Percentiles rank a stretch among this genome's conserved stretches.
phyloP scores from a whole-genome alignment of 176 grass and related monocot species.

The Stipa capillata region DNA sequence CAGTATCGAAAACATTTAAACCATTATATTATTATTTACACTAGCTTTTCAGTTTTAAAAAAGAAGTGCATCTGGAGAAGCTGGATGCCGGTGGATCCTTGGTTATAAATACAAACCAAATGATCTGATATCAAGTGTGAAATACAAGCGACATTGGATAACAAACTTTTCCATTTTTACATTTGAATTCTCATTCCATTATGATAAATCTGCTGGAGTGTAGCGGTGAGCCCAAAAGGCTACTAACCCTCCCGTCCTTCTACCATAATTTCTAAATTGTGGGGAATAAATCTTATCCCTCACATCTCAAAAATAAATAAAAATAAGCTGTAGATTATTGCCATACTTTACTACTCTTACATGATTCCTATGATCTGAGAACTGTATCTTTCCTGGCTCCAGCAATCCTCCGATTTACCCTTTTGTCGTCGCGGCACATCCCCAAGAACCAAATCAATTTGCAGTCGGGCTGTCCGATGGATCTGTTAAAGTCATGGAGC shows the following conservation, averaged over 20 bases:
- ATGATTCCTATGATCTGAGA: constrained; percentile 8
- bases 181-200: background rate
- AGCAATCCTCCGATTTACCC: constrained; percentile 63
- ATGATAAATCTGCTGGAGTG: too few species aligned
- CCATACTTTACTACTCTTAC: background rate
- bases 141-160: background rate
- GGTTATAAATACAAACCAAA: background rate
- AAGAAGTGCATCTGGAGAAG: too few species aligned
- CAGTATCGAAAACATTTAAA: background rate
- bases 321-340: background rate
- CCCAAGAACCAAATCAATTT: constrained; percentile 86
- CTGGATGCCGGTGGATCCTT: too few species aligned
- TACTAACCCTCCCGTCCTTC: too few species aligned
- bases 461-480: constrained; percentile 87
- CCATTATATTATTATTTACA: background rate
- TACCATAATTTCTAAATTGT: too few species aligned
- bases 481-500: constrained; percentile 77
- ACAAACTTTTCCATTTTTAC: background rate
- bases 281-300: too few species aligned
- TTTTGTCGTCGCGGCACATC: constrained; percentile 63
- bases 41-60: background rate
- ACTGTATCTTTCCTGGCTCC: constrained; percentile 22
- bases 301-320: too few species aligned
- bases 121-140: background rate
- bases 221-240: too few species aligned